Evolutionary conservation across 202 grass and related monocot genomes (phyloP).

Genomic region (Hordeum pubiflorum): DNA sequence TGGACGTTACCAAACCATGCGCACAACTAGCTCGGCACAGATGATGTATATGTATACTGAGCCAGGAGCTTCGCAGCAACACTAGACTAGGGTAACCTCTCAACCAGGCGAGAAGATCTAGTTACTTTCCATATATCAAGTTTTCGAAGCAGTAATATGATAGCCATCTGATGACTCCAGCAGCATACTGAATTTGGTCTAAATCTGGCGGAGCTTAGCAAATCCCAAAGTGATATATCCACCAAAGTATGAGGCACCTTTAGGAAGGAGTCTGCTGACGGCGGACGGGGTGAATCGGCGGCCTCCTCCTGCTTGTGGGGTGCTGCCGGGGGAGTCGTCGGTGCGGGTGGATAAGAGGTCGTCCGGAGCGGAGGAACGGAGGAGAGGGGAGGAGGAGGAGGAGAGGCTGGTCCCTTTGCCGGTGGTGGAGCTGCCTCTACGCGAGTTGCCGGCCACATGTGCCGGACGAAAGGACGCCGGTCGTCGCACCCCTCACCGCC

Average conservation of each 20-base stretch:
- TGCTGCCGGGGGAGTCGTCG: constrained; percentile 29
- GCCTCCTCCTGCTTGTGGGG: constrained; percentile 16
- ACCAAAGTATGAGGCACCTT: constrained; percentile 50
- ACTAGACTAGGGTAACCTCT: not conserved
- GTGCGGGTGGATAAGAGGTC: constrained; percentile 15
- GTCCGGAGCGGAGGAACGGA: constrained; percentile 1
- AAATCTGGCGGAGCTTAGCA: not conserved
- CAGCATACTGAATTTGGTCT: constrained; percentile 1
- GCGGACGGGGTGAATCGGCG: constrained; percentile 23
- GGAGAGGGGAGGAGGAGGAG: constrained; percentile 20
- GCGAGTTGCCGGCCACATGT: constrained; percentile 62
- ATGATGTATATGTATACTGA: not conserved
- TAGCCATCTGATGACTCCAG: not conserved
- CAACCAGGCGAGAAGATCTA: not conserved
- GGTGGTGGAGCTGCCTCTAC: constrained; percentile 56
- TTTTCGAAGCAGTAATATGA: not conserved
- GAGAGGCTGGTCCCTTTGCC: constrained; percentile 32
- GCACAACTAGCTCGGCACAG: not conserved
- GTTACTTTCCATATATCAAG: not conserved
- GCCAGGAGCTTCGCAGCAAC: not conserved
- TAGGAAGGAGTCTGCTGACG: constrained; percentile 50
- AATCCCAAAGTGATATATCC: constrained; percentile 12
- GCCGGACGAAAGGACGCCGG: constrained; percentile 45
- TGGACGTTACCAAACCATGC: not conserved
- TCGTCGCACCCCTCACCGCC: constrained; percentile 38